These are phyloP conservation scores for Metschnikowia cubensis DNA, from an alignment of 805 yeast genomes.

Conservation along the genomic window DNA sequence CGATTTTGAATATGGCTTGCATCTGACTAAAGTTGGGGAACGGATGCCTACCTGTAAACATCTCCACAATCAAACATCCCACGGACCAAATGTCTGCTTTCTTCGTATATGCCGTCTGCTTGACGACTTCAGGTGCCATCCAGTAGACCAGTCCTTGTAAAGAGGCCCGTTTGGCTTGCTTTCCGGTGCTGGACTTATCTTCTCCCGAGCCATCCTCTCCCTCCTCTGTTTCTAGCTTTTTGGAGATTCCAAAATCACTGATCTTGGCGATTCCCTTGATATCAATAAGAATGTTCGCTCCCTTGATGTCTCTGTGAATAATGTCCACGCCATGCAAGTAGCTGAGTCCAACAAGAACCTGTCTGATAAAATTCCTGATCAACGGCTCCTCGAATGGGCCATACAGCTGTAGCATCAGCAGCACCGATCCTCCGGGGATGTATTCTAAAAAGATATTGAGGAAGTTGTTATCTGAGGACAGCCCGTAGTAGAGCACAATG, in stretches of 20 bases:
- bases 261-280: conserved; percentile 78
- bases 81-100: conserved; percentile 98
- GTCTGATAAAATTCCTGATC: conserved; percentile 67
- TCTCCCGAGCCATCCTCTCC: conserved; percentile 13
- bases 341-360: conserved; percentile 68
- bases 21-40: conserved; percentile 91
- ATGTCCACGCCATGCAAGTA: conserved; percentile 73
- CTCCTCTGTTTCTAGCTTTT: conserved; percentile 30
- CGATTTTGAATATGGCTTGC: conserved; percentile 96
- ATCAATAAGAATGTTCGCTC: conserved; percentile 81
- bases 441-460: conserved; percentile 67
- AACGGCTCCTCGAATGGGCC: conserved; percentile 80
- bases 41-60: conserved; percentile 95
- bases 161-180: conserved; percentile 61
- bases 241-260: conserved; percentile 82
- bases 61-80: conserved; percentile 89
- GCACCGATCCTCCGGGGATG: conserved; percentile 48
- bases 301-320: conserved; percentile 84
- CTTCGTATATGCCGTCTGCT: conserved; percentile 84
- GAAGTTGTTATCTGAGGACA: conserved; percentile 65
- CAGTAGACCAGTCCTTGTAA: conserved; percentile 85
- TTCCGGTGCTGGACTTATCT: conserved; percentile 18
- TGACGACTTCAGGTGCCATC: conserved; percentile 99
- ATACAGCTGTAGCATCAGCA: conserved; percentile 63
- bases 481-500: conserved; percentile 88